Percentiles rank a stretch among this genome's conserved stretches.
These are phyloP conservation scores for Solanum lignicaule DNA, from an alignment of 257 asterid genomes.

Conservation along the genomic window DNA sequence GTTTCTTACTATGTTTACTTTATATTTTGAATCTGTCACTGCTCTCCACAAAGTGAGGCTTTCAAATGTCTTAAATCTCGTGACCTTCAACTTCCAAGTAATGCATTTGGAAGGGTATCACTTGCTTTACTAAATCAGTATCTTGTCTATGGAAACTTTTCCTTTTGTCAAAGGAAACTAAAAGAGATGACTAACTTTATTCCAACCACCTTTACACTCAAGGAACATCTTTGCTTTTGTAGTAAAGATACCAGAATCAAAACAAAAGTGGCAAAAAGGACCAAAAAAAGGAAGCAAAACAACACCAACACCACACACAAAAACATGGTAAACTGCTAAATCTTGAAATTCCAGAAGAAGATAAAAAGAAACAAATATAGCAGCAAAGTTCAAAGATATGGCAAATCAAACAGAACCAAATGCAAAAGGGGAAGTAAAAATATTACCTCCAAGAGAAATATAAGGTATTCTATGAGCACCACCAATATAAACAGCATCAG, in stretches of 20 bases:
- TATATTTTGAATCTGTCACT: not conserved
- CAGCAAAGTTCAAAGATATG: not conserved
- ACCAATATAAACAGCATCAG: conserved; percentile 75
- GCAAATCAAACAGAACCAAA: not conserved
- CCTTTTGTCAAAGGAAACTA: not conserved
- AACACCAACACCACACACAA: not conserved
- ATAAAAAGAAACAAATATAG: not conserved
- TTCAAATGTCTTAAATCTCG: not conserved
- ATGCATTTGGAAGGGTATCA: not conserved
- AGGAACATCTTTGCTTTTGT: not conserved
- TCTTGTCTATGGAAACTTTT: not conserved
- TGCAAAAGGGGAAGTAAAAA: not conserved
- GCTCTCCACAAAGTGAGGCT: not conserved
- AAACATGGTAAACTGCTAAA: not conserved
- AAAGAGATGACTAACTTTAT: not conserved
- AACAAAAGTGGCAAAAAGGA: not conserved
- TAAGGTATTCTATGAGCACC: conserved; percentile 84
- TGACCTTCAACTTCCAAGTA: not conserved
- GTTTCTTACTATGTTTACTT: not conserved
- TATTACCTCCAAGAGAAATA: conserved; percentile 70
- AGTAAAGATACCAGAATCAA: not conserved
- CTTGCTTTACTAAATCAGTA: not conserved
- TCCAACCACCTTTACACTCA: not conserved
- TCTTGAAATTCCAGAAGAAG: not conserved
- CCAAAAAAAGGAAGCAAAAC: not conserved